Evolutionary conservation across 2,329 filamentous ascomycete species (phyloP).

Genomic region (Arachnopeziza araneosa): DNA sequence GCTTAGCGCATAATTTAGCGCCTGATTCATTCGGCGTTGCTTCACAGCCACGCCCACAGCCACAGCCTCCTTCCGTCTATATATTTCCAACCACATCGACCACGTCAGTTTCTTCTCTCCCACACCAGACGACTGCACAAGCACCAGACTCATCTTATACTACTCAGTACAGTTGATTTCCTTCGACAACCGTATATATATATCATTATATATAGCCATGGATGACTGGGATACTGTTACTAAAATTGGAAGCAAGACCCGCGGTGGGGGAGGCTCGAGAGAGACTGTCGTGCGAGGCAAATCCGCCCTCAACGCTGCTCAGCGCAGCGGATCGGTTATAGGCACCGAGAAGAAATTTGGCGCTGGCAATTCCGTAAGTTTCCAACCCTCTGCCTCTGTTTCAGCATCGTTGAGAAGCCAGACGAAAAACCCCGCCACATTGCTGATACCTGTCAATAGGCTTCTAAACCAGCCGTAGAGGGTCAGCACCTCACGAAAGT

Average conservation of each 20-base stretch:
- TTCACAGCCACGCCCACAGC: background rate
- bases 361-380: slow-evolving; percentile 71
- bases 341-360: slow-evolving; percentile 89
- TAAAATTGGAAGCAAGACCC: slow-evolving; percentile 87
- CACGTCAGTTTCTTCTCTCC: background rate
- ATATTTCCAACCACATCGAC: background rate
- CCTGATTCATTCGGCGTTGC: background rate
- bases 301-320: slow-evolving; percentile 78
- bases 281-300: slow-evolving; percentile 89
- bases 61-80: background rate
- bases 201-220: slow-evolving; percentile 34
- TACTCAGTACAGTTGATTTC: no score
- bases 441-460: slow-evolving; percentile 27
- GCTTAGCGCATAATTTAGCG: background rate
- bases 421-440: background rate
- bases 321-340: slow-evolving; percentile 69
- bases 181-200: background rate
- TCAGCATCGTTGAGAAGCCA: background rate
- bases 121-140: background rate
- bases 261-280: slow-evolving; percentile 60
- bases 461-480: slow-evolving; percentile 56
- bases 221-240: slow-evolving; percentile 83
- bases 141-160: no score
- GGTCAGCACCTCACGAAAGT: slow-evolving; percentile 97
- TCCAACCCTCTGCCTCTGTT: background rate